Evolutionary conservation across 495 filamentous ascomycete genomes (phyloP).

Genomic region (Daldinia childiae): DNA sequence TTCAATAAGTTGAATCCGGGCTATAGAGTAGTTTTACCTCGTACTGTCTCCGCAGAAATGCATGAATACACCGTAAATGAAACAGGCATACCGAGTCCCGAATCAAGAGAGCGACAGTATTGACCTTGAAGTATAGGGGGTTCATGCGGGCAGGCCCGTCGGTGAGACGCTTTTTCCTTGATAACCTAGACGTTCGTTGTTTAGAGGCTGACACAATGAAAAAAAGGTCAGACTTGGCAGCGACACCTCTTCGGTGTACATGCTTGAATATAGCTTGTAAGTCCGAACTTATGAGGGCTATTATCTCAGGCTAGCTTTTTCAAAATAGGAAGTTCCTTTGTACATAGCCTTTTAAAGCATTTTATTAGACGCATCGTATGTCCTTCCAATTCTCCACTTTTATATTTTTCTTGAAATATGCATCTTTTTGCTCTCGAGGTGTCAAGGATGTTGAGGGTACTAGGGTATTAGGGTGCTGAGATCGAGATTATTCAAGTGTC

Average conservation of each 20-base stretch:
- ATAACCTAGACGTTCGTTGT: neutral
- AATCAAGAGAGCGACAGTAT: neutral
- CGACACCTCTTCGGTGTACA: neutral
- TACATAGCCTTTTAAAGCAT: no score
- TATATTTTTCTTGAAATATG: no score
- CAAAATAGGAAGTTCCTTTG: no score
- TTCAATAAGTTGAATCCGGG: conserved; percentile 5
- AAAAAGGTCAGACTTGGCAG: neutral
- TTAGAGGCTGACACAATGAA: neutral
- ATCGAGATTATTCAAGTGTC: no score
- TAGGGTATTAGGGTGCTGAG: no score
- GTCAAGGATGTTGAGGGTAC: no score
- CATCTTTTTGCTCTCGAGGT: no score
- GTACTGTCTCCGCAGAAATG: neutral
- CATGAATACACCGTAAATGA: conserved; percentile 8
- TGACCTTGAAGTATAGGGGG: neutral
- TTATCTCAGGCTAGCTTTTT: no score
- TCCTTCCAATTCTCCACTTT: no score
- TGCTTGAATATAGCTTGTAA: neutral
- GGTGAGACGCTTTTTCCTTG: neutral
- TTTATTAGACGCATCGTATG: no score
- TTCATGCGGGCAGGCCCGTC: neutral
- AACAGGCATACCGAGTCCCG: conserved; percentile 8
- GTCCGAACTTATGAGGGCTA: no score
- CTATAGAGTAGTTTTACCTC: neutral